Percentiles rank a stretch among this genome's conserved stretches.
phyloP scores from a whole-genome alignment of 2,329 filamentous ascomycete species.

The Colletotrichum sp. region DNA sequence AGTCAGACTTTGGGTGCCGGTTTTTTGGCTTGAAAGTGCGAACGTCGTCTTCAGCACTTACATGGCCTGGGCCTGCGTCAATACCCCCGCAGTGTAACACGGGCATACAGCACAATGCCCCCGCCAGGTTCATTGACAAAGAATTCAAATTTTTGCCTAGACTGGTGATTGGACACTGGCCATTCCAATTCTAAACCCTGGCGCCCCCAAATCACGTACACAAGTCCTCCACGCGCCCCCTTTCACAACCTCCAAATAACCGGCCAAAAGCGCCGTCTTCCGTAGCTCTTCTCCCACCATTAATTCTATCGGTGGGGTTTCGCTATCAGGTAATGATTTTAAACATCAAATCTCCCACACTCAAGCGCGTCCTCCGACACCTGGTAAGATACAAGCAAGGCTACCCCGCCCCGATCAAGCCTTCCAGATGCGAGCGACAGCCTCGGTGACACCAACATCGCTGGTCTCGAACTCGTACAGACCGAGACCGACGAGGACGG shows the following conservation, averaged over 20 bases:
- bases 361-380: background rate
- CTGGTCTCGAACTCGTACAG: conserved; percentile 99
- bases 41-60: background rate
- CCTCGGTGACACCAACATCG: conserved; percentile 92
- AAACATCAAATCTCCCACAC: background rate
- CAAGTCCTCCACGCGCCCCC: background rate
- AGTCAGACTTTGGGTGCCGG: background rate
- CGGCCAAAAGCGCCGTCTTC: background rate
- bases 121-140: conserved; percentile 6
- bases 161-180: conserved; percentile 21
- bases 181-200: conserved; percentile 20
- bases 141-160: conserved; percentile 20
- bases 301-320: background rate
- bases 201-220: conserved; percentile 18
- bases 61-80: background rate
- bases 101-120: background rate
- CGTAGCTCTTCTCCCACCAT: background rate
- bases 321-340: background rate
- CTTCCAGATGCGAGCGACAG: conserved; percentile 86
- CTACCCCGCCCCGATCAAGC: conserved; percentile 54
- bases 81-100: background rate
- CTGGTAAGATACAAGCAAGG: background rate
- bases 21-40: background rate
- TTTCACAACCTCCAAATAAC: background rate
- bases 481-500: conserved; percentile 82